Percentiles rank a stretch among this genome's conserved stretches.
Evolutionary conservation across 805 yeast genomes (phyloP).

Genomic region (Kazachstania kunashirensis): DNA sequence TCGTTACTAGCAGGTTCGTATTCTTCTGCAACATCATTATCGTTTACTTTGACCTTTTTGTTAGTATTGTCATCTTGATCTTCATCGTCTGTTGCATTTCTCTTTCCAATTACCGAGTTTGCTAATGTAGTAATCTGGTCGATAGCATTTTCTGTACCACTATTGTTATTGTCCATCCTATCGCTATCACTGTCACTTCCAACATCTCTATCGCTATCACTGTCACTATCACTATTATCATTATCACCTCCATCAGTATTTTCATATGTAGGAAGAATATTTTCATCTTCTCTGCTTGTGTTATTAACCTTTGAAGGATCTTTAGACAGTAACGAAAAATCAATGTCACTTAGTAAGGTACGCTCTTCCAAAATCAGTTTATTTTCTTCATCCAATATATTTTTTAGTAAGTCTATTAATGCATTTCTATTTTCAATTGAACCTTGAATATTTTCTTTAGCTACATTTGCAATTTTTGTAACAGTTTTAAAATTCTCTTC

Average conservation of each 20-base stretch:
- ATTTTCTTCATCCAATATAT: constrained; percentile 19
- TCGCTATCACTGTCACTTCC: not conserved
- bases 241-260: constrained; percentile 15
- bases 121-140: constrained; percentile 1
- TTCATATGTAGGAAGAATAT: constrained; percentile 26
- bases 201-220: constrained; percentile 7
- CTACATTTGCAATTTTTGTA: constrained; percentile 23
- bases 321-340: constrained; percentile 18
- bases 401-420: constrained; percentile 19
- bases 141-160: not conserved
- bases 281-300: constrained; percentile 8
- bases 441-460: constrained; percentile 23
- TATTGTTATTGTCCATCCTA: not conserved
- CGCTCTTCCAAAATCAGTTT: constrained; percentile 24
- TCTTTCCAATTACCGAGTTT: not conserved
- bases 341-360: constrained; percentile 20
- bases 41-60: not conserved
- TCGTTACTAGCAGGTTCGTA: constrained; percentile 5
- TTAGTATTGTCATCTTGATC: not conserved
- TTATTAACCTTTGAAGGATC: constrained; percentile 13
- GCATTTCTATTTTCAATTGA: constrained; percentile 23
- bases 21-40: constrained; percentile 6
- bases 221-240: constrained; percentile 14
- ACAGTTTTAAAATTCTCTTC: constrained; percentile 26
- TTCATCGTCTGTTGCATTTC: not conserved